phyloP scores from a whole-genome alignment of 148 eudicot species.

The Tetragonia tetragonoides region DNA sequence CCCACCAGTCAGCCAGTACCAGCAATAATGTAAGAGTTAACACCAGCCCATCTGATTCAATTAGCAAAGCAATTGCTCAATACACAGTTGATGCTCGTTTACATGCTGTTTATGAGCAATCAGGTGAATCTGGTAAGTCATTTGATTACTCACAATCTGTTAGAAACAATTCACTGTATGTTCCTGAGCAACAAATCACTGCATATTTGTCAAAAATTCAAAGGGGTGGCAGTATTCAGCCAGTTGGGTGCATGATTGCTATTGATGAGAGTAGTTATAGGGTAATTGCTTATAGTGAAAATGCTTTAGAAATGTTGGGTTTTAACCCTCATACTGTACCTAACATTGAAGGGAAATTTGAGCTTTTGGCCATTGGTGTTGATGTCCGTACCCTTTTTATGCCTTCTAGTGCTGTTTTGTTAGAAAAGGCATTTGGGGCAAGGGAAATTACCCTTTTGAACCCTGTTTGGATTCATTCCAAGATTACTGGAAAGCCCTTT shows the following conservation, averaged over 20 bases:
- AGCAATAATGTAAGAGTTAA: slow-evolving; percentile 17
- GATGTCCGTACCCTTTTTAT: slow-evolving; percentile 69
- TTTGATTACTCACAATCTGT: slow-evolving; percentile 80
- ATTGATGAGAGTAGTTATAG: slow-evolving; percentile 54
- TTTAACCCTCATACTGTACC: slow-evolving; percentile 67
- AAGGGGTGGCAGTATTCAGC: slow-evolving; percentile 83
- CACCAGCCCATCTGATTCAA: slow-evolving; percentile 32
- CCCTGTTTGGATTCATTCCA: slow-evolving; percentile 86
- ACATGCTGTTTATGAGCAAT: slow-evolving; percentile 75
- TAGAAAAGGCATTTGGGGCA: slow-evolving; percentile 68
- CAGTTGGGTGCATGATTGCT: slow-evolving; percentile 82
- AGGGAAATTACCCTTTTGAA: slow-evolving; percentile 68
- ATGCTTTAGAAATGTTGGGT: slow-evolving; percentile 64
- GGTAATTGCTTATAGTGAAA: slow-evolving; percentile 69
- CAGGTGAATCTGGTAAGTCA: slow-evolving; percentile 68
- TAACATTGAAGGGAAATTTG: slow-evolving; percentile 25
- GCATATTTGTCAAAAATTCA: slow-evolving; percentile 81
- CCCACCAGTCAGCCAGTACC: slow-evolving; percentile 29
- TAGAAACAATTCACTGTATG: slow-evolving; percentile 36
- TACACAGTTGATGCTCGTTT: slow-evolving; percentile 74
- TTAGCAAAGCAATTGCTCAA: slow-evolving; percentile 72
- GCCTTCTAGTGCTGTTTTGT: slow-evolving; percentile 43
- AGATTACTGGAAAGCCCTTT: slow-evolving; percentile 70
- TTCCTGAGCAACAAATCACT: slow-evolving; percentile 72
- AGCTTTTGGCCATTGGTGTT: slow-evolving; percentile 51